Base-by-base conservation (phyloP, 2,329 filamentous ascomycete genomes). In the Exophiala dermatitidis region DNA sequence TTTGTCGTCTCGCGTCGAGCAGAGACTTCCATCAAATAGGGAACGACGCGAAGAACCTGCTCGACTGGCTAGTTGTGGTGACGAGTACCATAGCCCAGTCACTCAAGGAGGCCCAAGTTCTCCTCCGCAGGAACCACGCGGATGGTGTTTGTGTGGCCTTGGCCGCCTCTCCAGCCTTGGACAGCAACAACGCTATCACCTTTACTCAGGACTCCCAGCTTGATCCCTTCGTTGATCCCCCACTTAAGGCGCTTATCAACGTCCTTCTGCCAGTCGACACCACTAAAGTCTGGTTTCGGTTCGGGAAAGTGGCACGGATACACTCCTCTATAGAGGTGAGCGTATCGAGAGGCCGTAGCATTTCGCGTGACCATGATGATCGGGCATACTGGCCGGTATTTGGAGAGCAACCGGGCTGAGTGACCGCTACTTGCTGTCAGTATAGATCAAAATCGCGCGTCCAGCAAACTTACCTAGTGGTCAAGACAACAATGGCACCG, bases 361-460 rank as follows among this genome's bases (percentile, higher is more conserved):
- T 86, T 95, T 66, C 93, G 86, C 61, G 91, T 95, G 61, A 98
- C 88, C 91, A 97, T 97, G 79, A 98, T 91, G 76, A 98, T 96
- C 65, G 93, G 93, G 82, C 91, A 97, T 61, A 97, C 90, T 48
- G 93, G 93, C 68, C 93, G 88, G 79, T 96, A 98, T 79, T 98
- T 98, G 77, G 91, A 95, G 63, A 97, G 80, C 59, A 97, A 84
- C 67, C 93, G 90, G 56, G 93, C 93, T 62, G 91, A 96, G 68
- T 88, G 88, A 69, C 93, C 93, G 63, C 90, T 84, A 61, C 33
- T 53, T 46, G 9, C 58, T 65, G 55, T 65, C 62, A 61, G 55
- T 50, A 29, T 7, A 46, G 52, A 29, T 34, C 43, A 26, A 6
- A 3, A 28, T n/a, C 33, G 42, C 42, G 3, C 40, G 34, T 40